These are phyloP conservation scores for Hypoxylon perforatum DNA, from an alignment of 495 filamentous ascomycete species.

Conservation along the genomic window DNA sequence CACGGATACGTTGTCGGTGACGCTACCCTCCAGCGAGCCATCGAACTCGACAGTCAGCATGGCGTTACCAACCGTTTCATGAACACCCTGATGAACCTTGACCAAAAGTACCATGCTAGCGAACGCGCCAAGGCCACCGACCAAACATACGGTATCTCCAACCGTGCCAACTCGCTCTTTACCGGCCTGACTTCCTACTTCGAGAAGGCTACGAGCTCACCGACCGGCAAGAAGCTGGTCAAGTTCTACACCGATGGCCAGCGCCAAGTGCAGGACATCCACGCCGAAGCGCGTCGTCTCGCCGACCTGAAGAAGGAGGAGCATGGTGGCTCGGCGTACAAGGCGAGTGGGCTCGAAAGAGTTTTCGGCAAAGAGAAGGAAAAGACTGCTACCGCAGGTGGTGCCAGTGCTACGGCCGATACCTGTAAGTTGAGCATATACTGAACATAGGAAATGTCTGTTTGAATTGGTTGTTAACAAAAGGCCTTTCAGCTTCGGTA, in stretches of 20 bases:
- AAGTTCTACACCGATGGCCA: slow-evolving; percentile 83
- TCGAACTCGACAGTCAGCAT: slow-evolving; percentile 90
- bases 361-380: slow-evolving; percentile 58
- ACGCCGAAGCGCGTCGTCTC: slow-evolving; percentile 85
- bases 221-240: slow-evolving; percentile 85
- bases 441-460: background rate
- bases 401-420: slow-evolving; percentile 39
- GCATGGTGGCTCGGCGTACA: slow-evolving; percentile 59
- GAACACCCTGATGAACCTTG: slow-evolving; percentile 75
- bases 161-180: slow-evolving; percentile 72
- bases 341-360: slow-evolving; percentile 58
- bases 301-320: slow-evolving; percentile 87
- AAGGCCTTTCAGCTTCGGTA: slow-evolving; percentile 19
- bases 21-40: slow-evolving; percentile 82
- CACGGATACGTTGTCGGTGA: slow-evolving; percentile 93
- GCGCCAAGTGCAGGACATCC: slow-evolving; percentile 92
- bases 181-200: slow-evolving; percentile 82
- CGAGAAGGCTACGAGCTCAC: slow-evolving; percentile 86
- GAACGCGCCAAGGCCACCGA: slow-evolving; percentile 82
- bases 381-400: slow-evolving; percentile 41
- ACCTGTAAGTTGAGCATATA: slow-evolving; percentile 30
- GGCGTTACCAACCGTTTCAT: slow-evolving; percentile 84
- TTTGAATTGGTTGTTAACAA: slow-evolving; percentile 6
- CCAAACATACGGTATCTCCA: slow-evolving; percentile 76
- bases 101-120: slow-evolving; percentile 81